phyloP scores from a whole-genome alignment of 1,284 basidiomycete species.

The Rhodotorula mucilaginosa region DNA sequence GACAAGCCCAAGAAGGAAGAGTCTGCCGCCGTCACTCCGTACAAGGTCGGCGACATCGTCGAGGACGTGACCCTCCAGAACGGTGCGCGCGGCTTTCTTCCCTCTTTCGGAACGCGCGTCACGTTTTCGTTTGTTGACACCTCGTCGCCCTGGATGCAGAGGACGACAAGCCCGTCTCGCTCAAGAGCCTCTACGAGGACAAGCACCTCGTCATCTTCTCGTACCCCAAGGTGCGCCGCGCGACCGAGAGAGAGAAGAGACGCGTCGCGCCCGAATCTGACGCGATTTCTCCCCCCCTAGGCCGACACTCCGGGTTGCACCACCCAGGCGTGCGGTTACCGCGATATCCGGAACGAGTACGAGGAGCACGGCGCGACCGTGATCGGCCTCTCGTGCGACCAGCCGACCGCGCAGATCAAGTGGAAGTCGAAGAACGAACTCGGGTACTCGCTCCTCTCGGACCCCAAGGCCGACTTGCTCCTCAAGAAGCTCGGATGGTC shows the following conservation, averaged over 20 bases:
- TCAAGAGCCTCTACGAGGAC: constrained; percentile 59
- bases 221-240: constrained; percentile 51
- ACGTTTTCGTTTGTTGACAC: not conserved
- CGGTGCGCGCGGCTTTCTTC: constrained; percentile 28
- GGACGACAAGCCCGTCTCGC: constrained; percentile 47
- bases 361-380: constrained; percentile 66
- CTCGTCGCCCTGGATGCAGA: constrained; percentile 51
- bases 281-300: not conserved
- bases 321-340: constrained; percentile 75
- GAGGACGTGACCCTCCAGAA: constrained; percentile 68
- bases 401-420: constrained; percentile 65
- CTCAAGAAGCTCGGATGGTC: constrained; percentile 77
- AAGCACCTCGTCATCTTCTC: constrained; percentile 76
- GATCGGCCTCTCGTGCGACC: constrained; percentile 82
- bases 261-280: not conserved
- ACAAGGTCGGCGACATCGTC: constrained; percentile 66
- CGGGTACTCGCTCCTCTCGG: constrained; percentile 80
- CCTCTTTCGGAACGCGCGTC: too few species aligned
- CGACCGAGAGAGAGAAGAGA: constrained; percentile 49
- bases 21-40: constrained; percentile 30
- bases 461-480: constrained; percentile 68
- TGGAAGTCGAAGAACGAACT: constrained; percentile 64
- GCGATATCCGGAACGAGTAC: constrained; percentile 60
- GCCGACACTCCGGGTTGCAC: constrained; percentile 60
- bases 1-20: constrained; percentile 3